Percentiles rank a stretch among this genome's conserved stretches.
Evolutionary conservation across 257 asterid species (phyloP).

Genomic region (Solanum pinnatisectum): DNA sequence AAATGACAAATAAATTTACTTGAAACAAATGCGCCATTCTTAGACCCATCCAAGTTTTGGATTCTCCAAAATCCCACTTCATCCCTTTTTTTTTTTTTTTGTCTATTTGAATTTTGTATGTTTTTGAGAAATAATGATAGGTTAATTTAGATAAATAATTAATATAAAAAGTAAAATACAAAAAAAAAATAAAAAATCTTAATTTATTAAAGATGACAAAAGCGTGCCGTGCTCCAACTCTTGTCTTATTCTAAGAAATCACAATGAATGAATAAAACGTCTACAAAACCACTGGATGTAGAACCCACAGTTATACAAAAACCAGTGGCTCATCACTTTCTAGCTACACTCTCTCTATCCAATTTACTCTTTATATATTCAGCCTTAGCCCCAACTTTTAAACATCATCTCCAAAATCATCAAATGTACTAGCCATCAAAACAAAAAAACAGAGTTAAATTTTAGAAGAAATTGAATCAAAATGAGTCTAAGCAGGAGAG

Average conservation of each 20-base stretch:
- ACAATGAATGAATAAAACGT: neutral
- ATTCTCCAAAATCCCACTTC: too few species aligned
- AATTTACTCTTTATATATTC: neutral
- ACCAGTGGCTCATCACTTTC: neutral
- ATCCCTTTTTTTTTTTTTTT: too few species aligned
- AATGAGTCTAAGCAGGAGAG: slow-evolving; percentile 18
- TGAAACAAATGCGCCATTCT: neutral
- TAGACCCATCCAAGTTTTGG: neutral
- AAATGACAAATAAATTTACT: too few species aligned
- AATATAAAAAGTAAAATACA: too few species aligned
- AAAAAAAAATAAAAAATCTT: too few species aligned
- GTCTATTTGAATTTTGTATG: neutral
- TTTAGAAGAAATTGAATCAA: neutral
- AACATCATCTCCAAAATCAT: neutral
- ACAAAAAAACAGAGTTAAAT: neutral
- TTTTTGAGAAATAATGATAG: too few species aligned
- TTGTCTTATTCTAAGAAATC: too few species aligned
- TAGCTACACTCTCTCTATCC: neutral
- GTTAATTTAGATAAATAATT: too few species aligned
- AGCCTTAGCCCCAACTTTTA: neutral
- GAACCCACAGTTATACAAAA: neutral
- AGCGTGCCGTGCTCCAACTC: neutral
- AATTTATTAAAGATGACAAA: too few species aligned
- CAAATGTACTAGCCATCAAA: neutral
- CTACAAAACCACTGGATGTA: neutral